A percentile compares a stretch with the other conserved stretches of the same genome.
These are phyloP conservation scores for Colletotrichum limetticola DNA, from an alignment of 2,329 filamentous ascomycete genomes.

Conservation along the genomic window DNA sequence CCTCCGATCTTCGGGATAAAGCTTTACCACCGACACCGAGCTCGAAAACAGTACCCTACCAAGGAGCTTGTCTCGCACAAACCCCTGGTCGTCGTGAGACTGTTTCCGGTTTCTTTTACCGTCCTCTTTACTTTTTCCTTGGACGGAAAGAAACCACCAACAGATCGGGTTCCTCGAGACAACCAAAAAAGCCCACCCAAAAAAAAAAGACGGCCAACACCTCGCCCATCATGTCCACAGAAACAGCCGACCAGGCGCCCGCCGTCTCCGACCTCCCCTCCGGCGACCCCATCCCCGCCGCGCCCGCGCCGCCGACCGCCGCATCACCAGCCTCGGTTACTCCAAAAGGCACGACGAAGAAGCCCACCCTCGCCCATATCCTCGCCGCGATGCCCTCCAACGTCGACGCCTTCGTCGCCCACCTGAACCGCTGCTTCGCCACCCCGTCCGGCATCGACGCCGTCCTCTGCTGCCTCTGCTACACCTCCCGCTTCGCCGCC, in stretches of 20 bases:
- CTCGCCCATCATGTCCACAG: conserved; percentile 30
- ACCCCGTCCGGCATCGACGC: conserved; percentile 77
- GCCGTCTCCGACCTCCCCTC: conserved; percentile 48
- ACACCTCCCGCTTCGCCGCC: conserved; percentile 68
- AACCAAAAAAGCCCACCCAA: too few species aligned
- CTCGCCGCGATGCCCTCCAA: conserved; percentile 50
- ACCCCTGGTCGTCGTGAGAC: neutral
- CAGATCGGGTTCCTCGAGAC: neutral
- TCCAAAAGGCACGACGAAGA: conserved; percentile 26
- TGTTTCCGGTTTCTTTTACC: neutral
- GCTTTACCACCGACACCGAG: conserved; percentile 33
- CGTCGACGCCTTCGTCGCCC: conserved; percentile 64
- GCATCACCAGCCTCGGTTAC: conserved; percentile 2
- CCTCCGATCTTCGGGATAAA: conserved; percentile 33
- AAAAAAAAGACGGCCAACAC: neutral
- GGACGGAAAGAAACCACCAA: neutral
- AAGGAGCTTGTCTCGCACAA: neutral
- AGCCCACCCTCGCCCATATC: conserved; percentile 42
- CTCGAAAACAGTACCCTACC: neutral
- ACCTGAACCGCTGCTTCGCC: conserved; percentile 71
- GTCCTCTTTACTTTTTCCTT: neutral
- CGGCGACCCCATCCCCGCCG: conserved; percentile 48
- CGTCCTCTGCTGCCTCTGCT: conserved; percentile 75
- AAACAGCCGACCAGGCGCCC: conserved; percentile 33
- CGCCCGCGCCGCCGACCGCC: conserved; percentile 12